Base-by-base conservation (phyloP, 495 filamentous ascomycete genomes). In the Evernia prunastri region DNA sequence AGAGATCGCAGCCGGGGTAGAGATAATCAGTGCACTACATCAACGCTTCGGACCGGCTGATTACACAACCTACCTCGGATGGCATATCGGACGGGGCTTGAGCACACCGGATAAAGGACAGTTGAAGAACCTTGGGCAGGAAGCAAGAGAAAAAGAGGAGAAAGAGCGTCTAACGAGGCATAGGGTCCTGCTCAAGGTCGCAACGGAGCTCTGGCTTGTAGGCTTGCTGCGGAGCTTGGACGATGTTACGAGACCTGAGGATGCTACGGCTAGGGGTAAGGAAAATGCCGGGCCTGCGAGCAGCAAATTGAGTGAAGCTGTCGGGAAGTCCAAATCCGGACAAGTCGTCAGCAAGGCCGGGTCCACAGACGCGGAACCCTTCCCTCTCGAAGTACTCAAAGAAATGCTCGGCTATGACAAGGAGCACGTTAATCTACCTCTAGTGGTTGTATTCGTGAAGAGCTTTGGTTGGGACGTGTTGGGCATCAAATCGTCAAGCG, bases 171-270 rank as follows among this genome's bases (percentile, higher is more conserved):
- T 97, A 36, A 81, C 86, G 29, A 86, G 94, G 43, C 95, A 99
- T 72, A 84, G 95, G 37, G 82, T 90, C 13, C 82, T 99, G 33
- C 77, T 99, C 39, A 85, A 91, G 39, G 88, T 97, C 3, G 90
- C 93, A 42, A 97, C 94, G 15, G 95, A 99, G 73, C 81, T 99
- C 37, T 99, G 95, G 95, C 86, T 99, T 23, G 90, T 96, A 37
- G 90, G 89, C 17, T 87, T 90, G 37, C 76, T 99, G 58, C 84
- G 86, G 67, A 97, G 90, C 47, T 77, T 97, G 66, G 92, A 97
- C 70, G 95, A 99, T 75, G 87, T 91, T 59, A 83, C 84, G 58
- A 82, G 89, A 49, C 90, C 92, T 25, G 93, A 98, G 65, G 93
- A 97, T 72, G 80, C 85, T 31, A 83, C 86, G 56, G 80, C 85